Base-by-base conservation (phyloP, 2,329 filamentous ascomycete genomes). In the Hypocrella siamensis region DNA sequence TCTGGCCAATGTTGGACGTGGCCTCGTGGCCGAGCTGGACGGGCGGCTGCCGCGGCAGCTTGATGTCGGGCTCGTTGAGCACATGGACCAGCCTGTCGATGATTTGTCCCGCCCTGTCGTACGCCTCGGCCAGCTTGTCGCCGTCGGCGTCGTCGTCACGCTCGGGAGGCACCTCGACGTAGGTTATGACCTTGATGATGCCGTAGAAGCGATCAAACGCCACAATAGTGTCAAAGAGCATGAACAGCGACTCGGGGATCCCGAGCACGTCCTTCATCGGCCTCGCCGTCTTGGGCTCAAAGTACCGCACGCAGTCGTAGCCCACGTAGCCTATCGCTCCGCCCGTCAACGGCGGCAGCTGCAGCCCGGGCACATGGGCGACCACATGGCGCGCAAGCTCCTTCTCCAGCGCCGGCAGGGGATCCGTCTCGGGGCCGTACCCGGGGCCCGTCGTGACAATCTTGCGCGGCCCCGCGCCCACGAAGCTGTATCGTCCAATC, bases 261-360 rank as follows among this genome's bases (percentile, higher is more conserved):
- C 79, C 62, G 16, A 96, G 67, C 19, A 92, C 70, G 56, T 98
- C 90, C 56, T 90, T 79, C 64, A 94, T 74, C 3, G 83, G 74
- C 31, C 85, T 72, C 17, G 76, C 77, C n/a, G 90, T 96, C 67
- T 86, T 92, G 38, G 90, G 90, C 64, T 98, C 90, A 45, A 98
- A 98, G 58, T 96, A 96, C 49, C 79, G 77, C 46, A 98, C 83
- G 54, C 90, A 98, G 53, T 98, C 90, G 51, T 98, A 98, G 32
- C 86, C 86, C 5, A 96, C 84, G 53, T 96, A 98, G 37, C 90
- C 90, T 46, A 98, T 84, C 10, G 86, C 90, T 31, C 90, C 90
- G 26, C 86, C 90, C 0, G 82, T 83, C 58, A 98, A 63, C 17
- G 83, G 81, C 31, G 90, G 90, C 24, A 98, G 67, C 45, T 70